Conservation (phyloP, 2,329 filamentous ascomycete genomes). For the Rutstroemia sp. region DNA sequence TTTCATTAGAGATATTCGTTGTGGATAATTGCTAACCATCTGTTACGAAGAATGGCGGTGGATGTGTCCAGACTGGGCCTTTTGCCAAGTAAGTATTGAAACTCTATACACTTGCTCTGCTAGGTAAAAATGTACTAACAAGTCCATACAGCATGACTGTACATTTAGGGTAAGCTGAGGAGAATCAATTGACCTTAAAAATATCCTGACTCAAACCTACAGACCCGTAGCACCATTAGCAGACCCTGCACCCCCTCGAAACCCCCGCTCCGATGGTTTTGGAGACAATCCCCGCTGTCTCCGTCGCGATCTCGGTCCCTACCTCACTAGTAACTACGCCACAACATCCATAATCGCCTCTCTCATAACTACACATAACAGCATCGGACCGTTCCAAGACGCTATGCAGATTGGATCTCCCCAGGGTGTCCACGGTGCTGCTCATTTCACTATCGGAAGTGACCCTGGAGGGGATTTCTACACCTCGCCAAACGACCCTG, state of each 20-base stretch:
- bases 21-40: too few species aligned
- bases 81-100: slow-evolving; percentile 30
- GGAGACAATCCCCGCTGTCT: slow-evolving; percentile 35
- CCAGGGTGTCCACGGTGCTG: slow-evolving; percentile 32
- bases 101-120: too few species aligned
- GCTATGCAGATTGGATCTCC: slow-evolving; percentile 32
- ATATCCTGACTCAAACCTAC: neutral
- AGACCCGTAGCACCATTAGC: slow-evolving; percentile 16
- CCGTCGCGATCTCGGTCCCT: slow-evolving; percentile 34
- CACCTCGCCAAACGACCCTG: slow-evolving; percentile 37
- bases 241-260: slow-evolving; percentile 22
- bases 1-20: too few species aligned
- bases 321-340: slow-evolving; percentile 29
- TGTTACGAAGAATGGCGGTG: slow-evolving; percentile 37
- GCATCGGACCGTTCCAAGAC: slow-evolving; percentile 37
- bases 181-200: slow-evolving; percentile 20
- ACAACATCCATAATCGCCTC: slow-evolving; percentile 30
- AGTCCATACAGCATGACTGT: slow-evolving; percentile 23
- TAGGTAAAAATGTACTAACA: too few species aligned
- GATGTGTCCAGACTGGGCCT: slow-evolving; percentile 42
- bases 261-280: slow-evolving; percentile 27
- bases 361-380: slow-evolving; percentile 31
- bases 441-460: slow-evolving; percentile 36
- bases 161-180: slow-evolving; percentile 38
- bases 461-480: slow-evolving; percentile 37